Percentiles rank a stretch among this genome's conserved stretches.
phyloP scores from a whole-genome alignment of 768 basidiomycete species.

The Xerocomellus amylosporus region DNA sequence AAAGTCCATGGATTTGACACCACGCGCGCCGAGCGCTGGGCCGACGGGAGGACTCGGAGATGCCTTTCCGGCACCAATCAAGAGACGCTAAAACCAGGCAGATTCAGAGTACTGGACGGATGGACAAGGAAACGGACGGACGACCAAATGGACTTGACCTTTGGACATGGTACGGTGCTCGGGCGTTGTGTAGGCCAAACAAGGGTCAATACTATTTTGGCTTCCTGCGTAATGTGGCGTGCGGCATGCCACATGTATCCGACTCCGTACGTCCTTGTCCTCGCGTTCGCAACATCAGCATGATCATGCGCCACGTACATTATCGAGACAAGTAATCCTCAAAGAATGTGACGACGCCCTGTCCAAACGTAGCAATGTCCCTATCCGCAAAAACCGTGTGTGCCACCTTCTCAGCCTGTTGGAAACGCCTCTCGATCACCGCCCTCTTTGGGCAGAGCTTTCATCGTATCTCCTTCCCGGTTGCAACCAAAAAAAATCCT shows the following conservation, averaged over 20 bases:
- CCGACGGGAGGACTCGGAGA: slow-evolving; percentile 95
- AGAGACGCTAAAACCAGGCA: slow-evolving; percentile 56
- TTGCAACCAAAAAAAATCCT: slow-evolving; percentile 18
- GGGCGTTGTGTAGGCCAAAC: slow-evolving; percentile 19
- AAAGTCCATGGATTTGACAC: slow-evolving; percentile 99
- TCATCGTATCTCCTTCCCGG: slow-evolving; percentile 16
- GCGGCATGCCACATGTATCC: slow-evolving; percentile 14
- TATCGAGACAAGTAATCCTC: slow-evolving; percentile 28
- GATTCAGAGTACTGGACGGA: slow-evolving; percentile 14
- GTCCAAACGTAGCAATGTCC: slow-evolving; percentile 42
- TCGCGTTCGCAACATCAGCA: not conserved
- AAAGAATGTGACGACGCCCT: slow-evolving; percentile 39
- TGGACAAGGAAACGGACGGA: slow-evolving; percentile 38
- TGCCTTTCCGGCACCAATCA: slow-evolving; percentile 91
- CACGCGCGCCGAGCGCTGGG: slow-evolving; percentile 94
- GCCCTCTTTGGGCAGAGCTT: slow-evolving; percentile 33
- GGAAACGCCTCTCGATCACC: slow-evolving; percentile 32
- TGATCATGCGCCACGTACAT: slow-evolving; percentile 2
- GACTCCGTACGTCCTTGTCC: not conserved
- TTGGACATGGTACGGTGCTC: slow-evolving; percentile 55
- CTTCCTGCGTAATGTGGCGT: slow-evolving; percentile 9
- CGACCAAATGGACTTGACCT: slow-evolving; percentile 73
- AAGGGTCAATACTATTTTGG: slow-evolving; percentile 11
- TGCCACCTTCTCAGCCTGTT: slow-evolving; percentile 34
- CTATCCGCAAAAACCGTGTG: slow-evolving; percentile 41